Percentiles rank a stretch among this genome's conserved stretches.
These are phyloP conservation scores for Plenodomus lindquistii DNA, from an alignment of 2,329 filamentous ascomycete species.

Conservation along the genomic window DNA sequence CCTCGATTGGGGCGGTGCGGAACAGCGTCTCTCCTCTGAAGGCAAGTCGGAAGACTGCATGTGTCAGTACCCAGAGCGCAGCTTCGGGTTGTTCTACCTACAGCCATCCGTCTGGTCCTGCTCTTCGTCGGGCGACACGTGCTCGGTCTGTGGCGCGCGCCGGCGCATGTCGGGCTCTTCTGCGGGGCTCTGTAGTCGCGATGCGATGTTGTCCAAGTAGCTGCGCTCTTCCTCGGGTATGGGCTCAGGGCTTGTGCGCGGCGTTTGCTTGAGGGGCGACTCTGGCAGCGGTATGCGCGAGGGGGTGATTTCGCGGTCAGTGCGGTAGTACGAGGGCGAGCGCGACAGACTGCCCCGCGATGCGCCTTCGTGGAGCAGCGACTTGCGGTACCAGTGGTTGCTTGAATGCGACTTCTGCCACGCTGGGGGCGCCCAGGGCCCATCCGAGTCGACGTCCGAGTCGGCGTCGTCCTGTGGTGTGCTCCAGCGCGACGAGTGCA, in stretches of 20 bases:
- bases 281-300: constrained; percentile 64
- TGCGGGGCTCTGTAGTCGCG: constrained; percentile 39
- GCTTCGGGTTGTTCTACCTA: constrained; percentile 26
- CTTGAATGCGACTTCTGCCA: constrained; percentile 59
- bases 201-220: constrained; percentile 38
- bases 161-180: constrained; percentile 25
- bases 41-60: constrained; percentile 81
- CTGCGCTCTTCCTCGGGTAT: constrained; percentile 39
- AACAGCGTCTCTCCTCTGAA: constrained; percentile 87
- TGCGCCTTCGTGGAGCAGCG: constrained; percentile 44
- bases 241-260: constrained; percentile 56
- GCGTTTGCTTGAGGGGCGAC: constrained; percentile 61
- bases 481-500: constrained; percentile 56
- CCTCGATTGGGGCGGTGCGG: constrained; percentile 80
- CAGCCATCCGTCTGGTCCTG: constrained; percentile 37
- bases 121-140: constrained; percentile 35
- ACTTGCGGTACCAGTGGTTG: constrained; percentile 60
- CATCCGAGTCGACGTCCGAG: constrained; percentile 51
- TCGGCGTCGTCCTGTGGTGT: constrained; percentile 43
- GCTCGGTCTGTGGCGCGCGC: constrained; percentile 26
- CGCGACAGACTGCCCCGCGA: constrained; percentile 50
- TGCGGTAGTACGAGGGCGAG: constrained; percentile 64
- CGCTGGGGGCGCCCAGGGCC: constrained; percentile 67
- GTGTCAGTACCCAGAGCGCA: constrained; percentile 24
- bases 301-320: constrained; percentile 55